Evolutionary conservation across 2,329 filamentous ascomycete species (phyloP), one percentile per base, ranked within the genome.

Genomic region (Paraphaeosphaeria sporulosa): DNA sequence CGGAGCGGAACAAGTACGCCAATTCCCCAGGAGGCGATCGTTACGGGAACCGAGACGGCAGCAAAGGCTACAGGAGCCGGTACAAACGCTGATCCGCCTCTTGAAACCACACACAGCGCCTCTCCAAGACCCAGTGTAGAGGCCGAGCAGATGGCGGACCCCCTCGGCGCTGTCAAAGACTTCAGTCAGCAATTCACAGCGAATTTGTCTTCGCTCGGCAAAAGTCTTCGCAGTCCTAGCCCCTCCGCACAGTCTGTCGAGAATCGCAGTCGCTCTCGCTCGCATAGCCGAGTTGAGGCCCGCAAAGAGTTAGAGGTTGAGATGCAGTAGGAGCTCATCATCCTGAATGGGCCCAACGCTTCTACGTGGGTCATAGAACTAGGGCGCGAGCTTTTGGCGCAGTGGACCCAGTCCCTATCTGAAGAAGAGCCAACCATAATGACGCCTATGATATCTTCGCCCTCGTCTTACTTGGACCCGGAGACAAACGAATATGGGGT

Each of bases 21-120:
- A 1, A 62, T 76, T 12, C 54, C 68, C 0, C 62, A 72, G n/a
- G 75, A 76, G 40, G 65, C 72, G 1, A 70, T 77, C 17, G 71
- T 78, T 3, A 77, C 71, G 4, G 75, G 76, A 4, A 72, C 66
- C 4, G 76, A 78, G 47, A 73, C 73, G 4, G 74, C 72, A 13
- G 71, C 76, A 23, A 58, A 57, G 3, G 72, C 74, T 8, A 73
- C 71, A 6, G 74, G 76, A 12, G 70, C 70, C 12, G 74, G 74
- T 4, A 72, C 72, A 3, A 70, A 69, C 0, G 57, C 60, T 8
- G 60, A 73, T 51, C 62, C 68, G 4, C 49, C 49, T 38, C 21
- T 42, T 9, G 21, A 30, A 27, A 19, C 7, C 50, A 56, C 2
- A n/a, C 42, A 59, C 59, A 58, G 2, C 64, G 66, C 12, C 68